Evolutionary conservation across 2,329 filamentous ascomycete genomes (phyloP), one percentile per base, ranked within the genome.

Genomic region (Pyrenochaeta sp.): DNA sequence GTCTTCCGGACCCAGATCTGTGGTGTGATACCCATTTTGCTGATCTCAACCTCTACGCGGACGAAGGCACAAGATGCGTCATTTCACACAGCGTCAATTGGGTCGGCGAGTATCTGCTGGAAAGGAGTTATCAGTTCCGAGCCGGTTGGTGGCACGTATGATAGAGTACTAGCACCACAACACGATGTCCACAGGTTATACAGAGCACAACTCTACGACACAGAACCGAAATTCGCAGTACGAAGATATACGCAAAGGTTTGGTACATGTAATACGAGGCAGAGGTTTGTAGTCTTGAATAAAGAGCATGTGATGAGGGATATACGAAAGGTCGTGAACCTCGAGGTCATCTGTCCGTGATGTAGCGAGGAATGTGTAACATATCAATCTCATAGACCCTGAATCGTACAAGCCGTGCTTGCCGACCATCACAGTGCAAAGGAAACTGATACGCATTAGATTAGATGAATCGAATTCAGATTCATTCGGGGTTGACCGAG

Each of bases 121-220:
- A 44, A 9, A 12, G 15, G 15, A 30, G n/a, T 40, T 24, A 45
- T 45, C 9, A 34, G 43, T 40, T 40, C 48, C 28, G 25, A 13
- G 34, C 39, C 27, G 12, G 5, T 36, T 51, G 30, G 58, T 54
- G 50, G 46, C 27, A 54, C 58, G 22, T 28, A 25, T 44, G 43
- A 22, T 51, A 30, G 39, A 43, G 44, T 27, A 25, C 36, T 47
- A 49, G 46, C 32, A 49, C 13, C 9, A 40, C 37, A 42, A 19
- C 15, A 24, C 19, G 34, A 37, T 32, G 27, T 15, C 10, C 6
- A 40, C 40, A 30, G 24, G 32, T 45, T 51, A 54, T 44, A 30
- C 51, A 48, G 22, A 19, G 47, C 19, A 50, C 36, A 47, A 37
- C 30, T 45, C 30, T 45, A 43, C 40, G 0, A 19, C 10, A 36